Base-by-base conservation (phyloP, 1,284 basidiomycete species). In the Sporisorium scitamineum region DNA sequence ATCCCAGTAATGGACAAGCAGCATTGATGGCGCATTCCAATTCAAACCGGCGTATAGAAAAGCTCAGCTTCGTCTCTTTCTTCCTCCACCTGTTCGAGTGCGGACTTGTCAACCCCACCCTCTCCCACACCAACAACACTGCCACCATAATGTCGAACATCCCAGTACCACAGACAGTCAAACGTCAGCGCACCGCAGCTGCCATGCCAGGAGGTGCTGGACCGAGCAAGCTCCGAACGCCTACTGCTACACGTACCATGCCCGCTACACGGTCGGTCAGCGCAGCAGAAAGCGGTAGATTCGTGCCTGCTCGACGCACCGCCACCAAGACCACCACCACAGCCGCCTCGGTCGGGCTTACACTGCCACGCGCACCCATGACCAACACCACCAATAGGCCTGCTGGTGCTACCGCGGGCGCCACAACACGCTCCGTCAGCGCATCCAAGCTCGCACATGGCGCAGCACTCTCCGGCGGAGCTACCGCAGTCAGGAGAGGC, bases 311-410 rank as follows among this genome's bases (percentile, higher is more conserved):
- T 32, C 60, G 72, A 41, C 70, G 64, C 42, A 60, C 63, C n/a
- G 61, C 57, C 26, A 45, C 65, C 34, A 50, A 50, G 18, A 64
- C 62, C 18, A 57, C 57, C 39, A 68, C 58, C 32, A 57, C 61
- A n/a, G 37, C 63, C 16, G 51, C 71, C 5, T 59, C 71, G 24
- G 48, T 61, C 5, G 62, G 66, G 24, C 59, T 63, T 29, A 75
- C 73, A 4, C 41, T 71, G 32, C 61, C 74, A 27, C 61, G 74
- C 22, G 74, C 74, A 42, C 74, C 74, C 53, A 77, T 77, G 74
- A 66, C 70, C 47, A 77, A 77, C 52, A 64, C 70, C 27, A 77
- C 74, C 47, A 77, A 77, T 37, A 50, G 74, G n/a, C 65, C 69
- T 3, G 50, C 42, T 22, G 58, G 27, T n/a, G 60, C 24, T 39